phyloP scores from a whole-genome alignment of 129 eudicot genomes.

The Artemisia argyi region DNA sequence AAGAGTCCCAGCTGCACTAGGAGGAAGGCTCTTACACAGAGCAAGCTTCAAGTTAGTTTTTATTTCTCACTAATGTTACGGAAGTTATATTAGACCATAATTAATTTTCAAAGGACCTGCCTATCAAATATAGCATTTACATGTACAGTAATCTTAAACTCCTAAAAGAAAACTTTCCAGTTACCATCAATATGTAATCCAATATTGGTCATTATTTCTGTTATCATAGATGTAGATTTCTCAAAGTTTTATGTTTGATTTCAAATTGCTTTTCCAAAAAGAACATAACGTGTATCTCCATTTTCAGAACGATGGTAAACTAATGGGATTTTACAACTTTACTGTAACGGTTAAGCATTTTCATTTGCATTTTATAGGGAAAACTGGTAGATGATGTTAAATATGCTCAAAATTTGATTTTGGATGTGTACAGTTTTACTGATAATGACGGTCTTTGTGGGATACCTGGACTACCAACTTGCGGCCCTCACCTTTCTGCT shows the following conservation, averaged over 20 bases:
- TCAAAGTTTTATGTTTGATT: neutral
- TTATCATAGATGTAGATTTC: neutral
- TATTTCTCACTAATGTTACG: neutral
- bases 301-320: no score
- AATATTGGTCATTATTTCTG: neutral
- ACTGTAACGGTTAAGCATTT: neutral
- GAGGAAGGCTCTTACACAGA: constrained; percentile 94
- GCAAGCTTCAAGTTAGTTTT: constrained; percentile 95
- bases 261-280: neutral
- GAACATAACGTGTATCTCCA: neutral
- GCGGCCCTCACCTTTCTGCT: constrained; percentile 79
- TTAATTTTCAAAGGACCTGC: neutral
- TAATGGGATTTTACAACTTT: no score
- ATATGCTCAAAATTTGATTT: constrained; percentile 12
- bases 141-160: neutral
- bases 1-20: constrained; percentile 80
- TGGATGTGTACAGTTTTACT: constrained; percentile 65
- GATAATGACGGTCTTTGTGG: constrained; percentile 94
- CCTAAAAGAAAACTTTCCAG: neutral
- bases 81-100: neutral
- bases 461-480: constrained; percentile 79
- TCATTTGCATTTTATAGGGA: neutral
- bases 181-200: neutral
- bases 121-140: neutral
- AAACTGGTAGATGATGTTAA: neutral